phyloP scores from a whole-genome alignment of 306 rosid genomes.

The Cercis canadensis region DNA sequence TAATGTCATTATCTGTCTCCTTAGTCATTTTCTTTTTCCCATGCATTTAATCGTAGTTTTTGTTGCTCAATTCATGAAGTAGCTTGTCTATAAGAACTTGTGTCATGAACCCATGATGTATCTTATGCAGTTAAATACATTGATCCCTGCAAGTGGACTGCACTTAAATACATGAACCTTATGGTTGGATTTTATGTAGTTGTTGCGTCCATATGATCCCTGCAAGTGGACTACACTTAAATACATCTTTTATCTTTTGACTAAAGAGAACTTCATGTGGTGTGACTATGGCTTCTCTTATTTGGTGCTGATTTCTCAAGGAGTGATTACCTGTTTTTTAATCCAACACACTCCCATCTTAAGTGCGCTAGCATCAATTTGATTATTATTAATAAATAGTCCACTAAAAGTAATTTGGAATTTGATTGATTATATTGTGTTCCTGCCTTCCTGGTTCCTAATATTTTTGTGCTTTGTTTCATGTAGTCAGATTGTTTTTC shows the following conservation, averaged over 20 bases:
- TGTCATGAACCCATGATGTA: neutral
- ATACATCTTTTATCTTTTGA: too few species aligned
- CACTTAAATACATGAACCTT: neutral
- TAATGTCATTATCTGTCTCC: conserved; percentile 32
- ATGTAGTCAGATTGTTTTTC: conserved; percentile 16
- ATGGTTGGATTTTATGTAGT: neutral
- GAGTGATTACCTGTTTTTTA: conserved; percentile 4
- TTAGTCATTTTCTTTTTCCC: conserved; percentile 6
- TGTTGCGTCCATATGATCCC: neutral
- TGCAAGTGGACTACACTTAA: too few species aligned
- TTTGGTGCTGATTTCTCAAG: too few species aligned
- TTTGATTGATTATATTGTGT: too few species aligned
- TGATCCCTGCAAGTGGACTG: too few species aligned
- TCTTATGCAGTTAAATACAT: neutral
- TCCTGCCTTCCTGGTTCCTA: neutral
- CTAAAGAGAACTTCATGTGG: too few species aligned
- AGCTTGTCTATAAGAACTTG: conserved; percentile 6
- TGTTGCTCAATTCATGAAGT: neutral
- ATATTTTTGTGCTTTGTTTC: conserved; percentile 7
- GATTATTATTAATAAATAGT: too few species aligned
- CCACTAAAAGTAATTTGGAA: too few species aligned
- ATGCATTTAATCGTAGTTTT: conserved; percentile 25
- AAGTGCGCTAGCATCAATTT: too few species aligned
- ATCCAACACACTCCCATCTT: neutral
- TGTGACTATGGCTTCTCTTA: too few species aligned